These are phyloP conservation scores for Aspergillus quadricinctus DNA, from an alignment of 2,329 filamentous ascomycete species.

Conservation along the genomic window DNA sequence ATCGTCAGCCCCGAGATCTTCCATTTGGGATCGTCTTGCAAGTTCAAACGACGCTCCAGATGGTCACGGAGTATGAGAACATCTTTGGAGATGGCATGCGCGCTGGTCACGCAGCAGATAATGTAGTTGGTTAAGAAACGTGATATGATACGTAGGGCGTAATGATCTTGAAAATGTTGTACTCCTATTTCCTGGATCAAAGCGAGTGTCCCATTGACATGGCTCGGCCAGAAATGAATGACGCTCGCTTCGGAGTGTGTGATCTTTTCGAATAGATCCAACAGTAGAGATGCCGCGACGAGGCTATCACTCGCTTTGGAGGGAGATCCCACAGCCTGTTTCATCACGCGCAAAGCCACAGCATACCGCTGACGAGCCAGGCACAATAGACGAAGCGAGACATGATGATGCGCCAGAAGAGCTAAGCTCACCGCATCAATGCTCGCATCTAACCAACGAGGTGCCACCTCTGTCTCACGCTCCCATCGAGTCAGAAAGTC, in stretches of 20 bases:
- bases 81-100: not conserved
- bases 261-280: not conserved
- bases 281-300: not conserved
- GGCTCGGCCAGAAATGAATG: not conserved
- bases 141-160: not conserved
- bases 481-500: not conserved
- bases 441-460: not conserved
- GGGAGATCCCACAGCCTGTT: not conserved
- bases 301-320: not conserved
- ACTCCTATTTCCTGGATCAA: not conserved
- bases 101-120: not conserved
- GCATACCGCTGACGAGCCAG: not conserved
- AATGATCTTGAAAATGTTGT: not conserved
- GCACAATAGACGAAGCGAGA: not conserved
- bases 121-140: not conserved
- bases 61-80: not conserved
- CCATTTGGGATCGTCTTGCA: not conserved
- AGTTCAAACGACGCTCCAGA: not conserved
- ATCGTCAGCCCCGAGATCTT: not conserved
- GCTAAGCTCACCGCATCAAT: not conserved
- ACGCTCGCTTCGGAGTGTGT: not conserved
- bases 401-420: not conserved
- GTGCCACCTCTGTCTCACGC: not conserved
- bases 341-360: not conserved
- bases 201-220: not conserved